Base-by-base conservation (phyloP, 257 asterid species). In the Ophiorrhiza pumila region DNA sequence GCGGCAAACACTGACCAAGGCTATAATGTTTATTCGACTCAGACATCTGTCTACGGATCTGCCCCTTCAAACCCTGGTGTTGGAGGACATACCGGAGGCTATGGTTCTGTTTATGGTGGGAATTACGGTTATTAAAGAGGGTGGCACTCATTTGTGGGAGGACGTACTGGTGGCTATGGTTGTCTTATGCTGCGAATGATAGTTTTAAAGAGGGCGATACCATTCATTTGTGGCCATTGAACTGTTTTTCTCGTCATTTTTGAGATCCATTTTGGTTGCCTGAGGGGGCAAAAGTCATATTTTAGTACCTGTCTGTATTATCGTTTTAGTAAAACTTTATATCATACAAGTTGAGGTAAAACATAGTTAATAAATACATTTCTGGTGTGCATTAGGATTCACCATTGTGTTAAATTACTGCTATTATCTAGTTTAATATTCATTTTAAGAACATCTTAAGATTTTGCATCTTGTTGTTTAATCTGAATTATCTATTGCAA, bases 81-180 rank as follows among this genome's bases (percentile, higher is more conserved):
- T 53, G 72, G 81, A 6, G 91, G 91, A 2, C 93, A 86, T 81
- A 52, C 88, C 3, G 96, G 96, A 42, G 91, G 90, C 23, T 93
- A 93, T 46, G 89, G 92, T 78, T 84, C 93, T 4, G 88, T 80
- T 35, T 89, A 90, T 46, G 96, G 96, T 39, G 72, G 83, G 75
- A 89, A 77, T 71, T 93, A 93, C 66, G 98, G 98, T 60, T 93
- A 93, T 67, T 93, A 81, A 82, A 80, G 65, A 59, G 9, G 72
- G 53, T 12, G 60, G 23, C 74, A 37, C 46, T 13, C 35, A 25
- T 56, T 25, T 18, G 25, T n/a, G n/a, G n/a, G n/a, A n/a, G n/a
- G n/a, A n/a, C n/a, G n/a, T n/a, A n/a, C n/a, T n/a, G n/a, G n/a
- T n/a, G n/a, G n/a, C n/a, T n/a, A n/a, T n/a, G n/a, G n/a, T n/a